These are phyloP conservation scores for Saturnispora galanensis DNA, from an alignment of 805 yeast genomes.

Conservation along the genomic window DNA sequence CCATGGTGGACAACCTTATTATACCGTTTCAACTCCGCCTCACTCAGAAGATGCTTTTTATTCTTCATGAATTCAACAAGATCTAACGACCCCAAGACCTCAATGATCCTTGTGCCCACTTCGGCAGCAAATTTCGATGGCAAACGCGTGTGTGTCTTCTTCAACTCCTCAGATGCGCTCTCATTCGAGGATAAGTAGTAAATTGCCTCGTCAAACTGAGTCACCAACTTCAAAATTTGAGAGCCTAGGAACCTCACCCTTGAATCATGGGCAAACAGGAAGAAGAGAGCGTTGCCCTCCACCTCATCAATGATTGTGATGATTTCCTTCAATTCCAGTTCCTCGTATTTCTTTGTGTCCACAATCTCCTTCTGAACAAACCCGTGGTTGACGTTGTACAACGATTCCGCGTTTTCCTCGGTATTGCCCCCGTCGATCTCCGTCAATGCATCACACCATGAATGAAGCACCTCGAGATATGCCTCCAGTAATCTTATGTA, in stretches of 20 bases:
- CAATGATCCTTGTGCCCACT: constrained; percentile 65
- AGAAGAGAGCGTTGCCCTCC: constrained; percentile 91
- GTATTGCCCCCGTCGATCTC: constrained; percentile 21
- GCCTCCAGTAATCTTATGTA: constrained; percentile 52
- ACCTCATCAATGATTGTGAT: constrained; percentile 87
- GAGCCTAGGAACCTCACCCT: constrained; percentile 67
- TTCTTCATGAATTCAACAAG: constrained; percentile 51
- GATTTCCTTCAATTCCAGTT: constrained; percentile 65
- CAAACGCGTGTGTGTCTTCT: constrained; percentile 39
- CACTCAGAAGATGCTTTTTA: constrained; percentile 43
- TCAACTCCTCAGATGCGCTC: constrained; percentile 11
- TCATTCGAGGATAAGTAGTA: constrained; percentile 32
- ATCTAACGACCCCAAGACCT: constrained; percentile 63
- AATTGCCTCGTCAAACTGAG: constrained; percentile 81
- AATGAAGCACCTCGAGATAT: constrained; percentile 68
- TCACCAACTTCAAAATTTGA: constrained; percentile 62
- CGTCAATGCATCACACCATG: constrained; percentile 70
- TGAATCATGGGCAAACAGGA: constrained; percentile 80
- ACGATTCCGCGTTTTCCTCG: constrained; percentile 23
- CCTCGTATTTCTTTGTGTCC: constrained; percentile 42
- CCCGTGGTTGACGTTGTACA: constrained; percentile 28
- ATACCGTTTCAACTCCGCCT: constrained; percentile 71
- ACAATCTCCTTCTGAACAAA: constrained; percentile 32
- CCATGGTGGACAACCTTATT: constrained; percentile 47
- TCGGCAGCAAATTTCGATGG: constrained; percentile 72